Conservation (phyloP, 2,329 filamentous ascomycete species). For the Stemphylium lycopersici region DNA sequence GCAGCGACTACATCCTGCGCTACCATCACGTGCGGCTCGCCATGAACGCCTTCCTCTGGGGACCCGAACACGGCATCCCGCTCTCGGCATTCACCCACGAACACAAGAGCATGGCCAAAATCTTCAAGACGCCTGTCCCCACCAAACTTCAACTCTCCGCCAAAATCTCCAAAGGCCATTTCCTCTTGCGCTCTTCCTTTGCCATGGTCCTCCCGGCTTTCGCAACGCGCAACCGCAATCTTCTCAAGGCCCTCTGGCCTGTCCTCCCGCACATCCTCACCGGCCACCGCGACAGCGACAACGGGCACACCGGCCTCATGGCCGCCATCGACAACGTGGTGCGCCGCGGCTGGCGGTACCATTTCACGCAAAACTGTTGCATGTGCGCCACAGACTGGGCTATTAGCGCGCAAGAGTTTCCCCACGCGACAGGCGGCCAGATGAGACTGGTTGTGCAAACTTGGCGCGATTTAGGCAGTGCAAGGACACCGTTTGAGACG, state of each 20-base stretch:
- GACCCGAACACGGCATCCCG: constrained; percentile 33
- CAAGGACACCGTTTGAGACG: constrained; percentile 31
- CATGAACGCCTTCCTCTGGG: constrained; percentile 25
- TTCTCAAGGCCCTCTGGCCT: constrained; percentile 23
- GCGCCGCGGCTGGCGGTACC: constrained; percentile 22
- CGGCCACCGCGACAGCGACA: constrained; percentile 31
- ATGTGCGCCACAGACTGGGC: constrained; percentile 38
- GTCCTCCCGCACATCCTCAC: constrained; percentile 34
- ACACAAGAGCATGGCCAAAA: constrained; percentile 11
- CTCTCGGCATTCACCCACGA: constrained; percentile 23
- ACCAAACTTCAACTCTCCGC: constrained; percentile 20
- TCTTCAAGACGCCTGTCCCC: constrained; percentile 22
- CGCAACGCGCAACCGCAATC: constrained; percentile 8
- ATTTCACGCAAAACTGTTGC: constrained; percentile 25
- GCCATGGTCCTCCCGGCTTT: constrained; percentile 24
- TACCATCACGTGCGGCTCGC: constrained; percentile 42
- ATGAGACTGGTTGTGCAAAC: constrained; percentile 22
- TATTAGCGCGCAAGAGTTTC: constrained; percentile 12
- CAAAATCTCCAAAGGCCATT: constrained; percentile 15
- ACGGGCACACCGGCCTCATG: constrained; percentile 33
- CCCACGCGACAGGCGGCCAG: constrained; percentile 17
- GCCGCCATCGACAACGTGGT: constrained; percentile 28
- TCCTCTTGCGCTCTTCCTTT: constrained; percentile 31
- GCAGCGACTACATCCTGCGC: constrained; percentile 25
- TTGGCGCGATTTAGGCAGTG: constrained; percentile 38